Evolutionary conservation across 2,329 filamentous ascomycete species (phyloP), one percentile per base, ranked within the genome.

Genomic region (Colletotrichum incanum): DNA sequence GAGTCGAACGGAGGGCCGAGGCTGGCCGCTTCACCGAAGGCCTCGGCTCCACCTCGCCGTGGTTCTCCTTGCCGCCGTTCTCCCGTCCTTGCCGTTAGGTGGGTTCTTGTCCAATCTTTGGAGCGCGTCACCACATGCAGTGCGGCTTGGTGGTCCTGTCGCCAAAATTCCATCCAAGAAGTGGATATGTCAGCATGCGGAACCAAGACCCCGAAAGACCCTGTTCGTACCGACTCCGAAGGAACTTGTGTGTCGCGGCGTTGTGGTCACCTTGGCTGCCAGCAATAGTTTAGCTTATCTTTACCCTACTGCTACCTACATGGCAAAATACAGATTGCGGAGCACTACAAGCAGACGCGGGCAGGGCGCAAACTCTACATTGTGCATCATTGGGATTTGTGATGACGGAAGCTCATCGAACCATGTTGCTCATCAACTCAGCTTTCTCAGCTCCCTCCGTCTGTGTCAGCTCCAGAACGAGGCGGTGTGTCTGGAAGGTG

Each of bases 361-460:
- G 52, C 58, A 64, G 49, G 56, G 56, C 45, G 55, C 67, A 67
- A 41, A 62, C 41, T 52, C 37, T 41, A 54, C 45, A 47, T 69
- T 52, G 54, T 59, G 65, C 69, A 69, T 64, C 72, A 73, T 68
- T 45, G 34, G 68, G 63, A 62, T 72, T 68, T 60, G 64, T 52
- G 49, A 73, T 73, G 72, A 73, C 64, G 64, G 72, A 73, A 73
- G 69, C 49, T 12, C 54, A 41, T 73, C 68, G 72, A 73, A 72
- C n/a, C 56, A 50, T 23, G 45, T 62, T 63, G 37, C 67, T 73
- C 45, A 60, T 18, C 58, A 68, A 61, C 20, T 14, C 47, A 20
- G 69, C 37, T 66, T 66, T 58, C 49, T 54, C 67, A 65, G 60
- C 67, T 45, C 49, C 67, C 47, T 20, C 54, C n/a, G 20, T 26